Conservation (phyloP, 2,329 filamentous ascomycete species). For the Claviceps maximensis region DNA sequence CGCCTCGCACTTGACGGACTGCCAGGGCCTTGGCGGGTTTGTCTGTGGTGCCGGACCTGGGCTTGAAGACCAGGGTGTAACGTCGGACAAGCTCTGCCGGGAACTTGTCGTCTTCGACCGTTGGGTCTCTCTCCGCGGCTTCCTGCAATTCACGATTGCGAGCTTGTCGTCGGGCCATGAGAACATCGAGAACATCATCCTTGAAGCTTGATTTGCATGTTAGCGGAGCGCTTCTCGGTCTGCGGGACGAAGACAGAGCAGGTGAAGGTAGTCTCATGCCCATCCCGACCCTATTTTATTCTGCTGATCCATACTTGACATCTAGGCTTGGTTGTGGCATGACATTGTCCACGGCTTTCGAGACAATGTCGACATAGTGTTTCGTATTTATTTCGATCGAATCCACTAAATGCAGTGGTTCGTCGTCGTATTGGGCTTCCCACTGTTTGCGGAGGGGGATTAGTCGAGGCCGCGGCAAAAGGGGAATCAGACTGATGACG, state of each 20-base stretch:
- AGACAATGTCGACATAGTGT: constrained; percentile 88
- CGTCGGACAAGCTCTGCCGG: constrained; percentile 83
- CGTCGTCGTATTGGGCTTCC: constrained; percentile 57
- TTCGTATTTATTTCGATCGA: constrained; percentile 85
- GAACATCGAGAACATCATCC: constrained; percentile 90
- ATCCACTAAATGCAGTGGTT: constrained; percentile 55
- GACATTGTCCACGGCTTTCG: constrained; percentile 73
- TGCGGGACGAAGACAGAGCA: background rate
- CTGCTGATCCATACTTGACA: constrained; percentile 43
- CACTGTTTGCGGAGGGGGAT: constrained; percentile 38
- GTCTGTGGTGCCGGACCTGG: constrained; percentile 59
- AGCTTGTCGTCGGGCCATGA: constrained; percentile 82
- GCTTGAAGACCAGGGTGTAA: constrained; percentile 95
- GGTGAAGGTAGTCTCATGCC: background rate
- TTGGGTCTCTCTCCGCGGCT: constrained; percentile 54
- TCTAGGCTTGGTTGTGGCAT: constrained; percentile 70
- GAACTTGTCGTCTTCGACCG: constrained; percentile 62
- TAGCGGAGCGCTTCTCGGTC: background rate
- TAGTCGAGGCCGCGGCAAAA: background rate
- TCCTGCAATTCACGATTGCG: constrained; percentile 67
- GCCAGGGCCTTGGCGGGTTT: constrained; percentile 55
- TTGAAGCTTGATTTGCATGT: constrained; percentile 57
- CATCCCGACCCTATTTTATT: background rate
- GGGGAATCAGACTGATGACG: too few relatives aligned
- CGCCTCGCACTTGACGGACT: constrained; percentile 85